phyloP scores from a whole-genome alignment of 1,284 basidiomycete species.

The Somion occarium region DNA sequence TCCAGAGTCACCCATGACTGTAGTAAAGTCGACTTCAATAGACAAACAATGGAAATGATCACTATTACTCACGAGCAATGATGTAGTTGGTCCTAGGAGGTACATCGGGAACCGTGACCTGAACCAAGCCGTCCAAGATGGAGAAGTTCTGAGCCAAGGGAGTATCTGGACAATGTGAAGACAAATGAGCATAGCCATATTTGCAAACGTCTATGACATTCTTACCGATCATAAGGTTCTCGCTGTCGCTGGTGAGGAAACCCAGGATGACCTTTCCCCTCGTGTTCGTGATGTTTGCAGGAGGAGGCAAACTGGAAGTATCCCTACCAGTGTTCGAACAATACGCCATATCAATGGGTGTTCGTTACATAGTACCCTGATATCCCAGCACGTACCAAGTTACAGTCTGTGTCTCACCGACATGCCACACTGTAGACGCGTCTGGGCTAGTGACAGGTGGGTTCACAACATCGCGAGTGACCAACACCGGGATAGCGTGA shows the following conservation, averaged over 20 bases:
- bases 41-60: too few species aligned
- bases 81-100: constrained; percentile 37
- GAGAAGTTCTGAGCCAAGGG: constrained; percentile 56
- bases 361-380: not conserved
- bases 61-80: constrained; percentile 40
- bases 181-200: not conserved
- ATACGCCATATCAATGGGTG: constrained; percentile 8
- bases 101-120: constrained; percentile 55
- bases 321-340: constrained; percentile 36
- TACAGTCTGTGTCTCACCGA: constrained; percentile 47
- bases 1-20: constrained; percentile 39
- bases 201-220: constrained; percentile 5
- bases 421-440: constrained; percentile 45
- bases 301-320: constrained; percentile 43
- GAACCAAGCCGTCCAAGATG: constrained; percentile 43
- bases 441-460: constrained; percentile 57
- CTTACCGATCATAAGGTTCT: constrained; percentile 53
- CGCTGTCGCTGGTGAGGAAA: constrained; percentile 37
- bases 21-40: too few species aligned
- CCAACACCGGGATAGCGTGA: constrained; percentile 32
- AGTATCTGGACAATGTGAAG: constrained; percentile 12
- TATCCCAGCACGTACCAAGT: constrained; percentile 47
- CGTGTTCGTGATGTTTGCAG: constrained; percentile 35
- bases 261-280: constrained; percentile 50
- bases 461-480: constrained; percentile 43